Conservation (phyloP, 208 protist species). For the Trypanosoma congolense region DNA sequence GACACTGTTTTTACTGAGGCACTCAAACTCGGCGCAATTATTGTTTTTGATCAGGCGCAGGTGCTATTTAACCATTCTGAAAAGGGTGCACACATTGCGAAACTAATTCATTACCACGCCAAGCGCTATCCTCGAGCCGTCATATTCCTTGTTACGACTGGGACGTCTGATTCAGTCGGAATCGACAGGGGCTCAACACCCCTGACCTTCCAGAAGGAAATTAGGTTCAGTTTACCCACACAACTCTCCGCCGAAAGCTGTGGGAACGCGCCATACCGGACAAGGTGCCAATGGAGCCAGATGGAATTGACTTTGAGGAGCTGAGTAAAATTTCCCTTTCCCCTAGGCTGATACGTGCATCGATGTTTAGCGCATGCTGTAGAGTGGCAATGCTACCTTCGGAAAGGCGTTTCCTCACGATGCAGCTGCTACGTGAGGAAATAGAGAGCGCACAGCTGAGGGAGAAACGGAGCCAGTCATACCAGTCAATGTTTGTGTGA, state of each 20-base stretch:
- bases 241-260: slow-evolving; percentile 53
- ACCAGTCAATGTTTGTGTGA: slow-evolving; percentile 70
- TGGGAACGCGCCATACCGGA: slow-evolving; percentile 70
- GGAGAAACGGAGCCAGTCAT: slow-evolving; percentile 38
- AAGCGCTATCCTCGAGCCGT: slow-evolving; percentile 64
- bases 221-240: slow-evolving; percentile 57
- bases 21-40: slow-evolving; percentile 74
- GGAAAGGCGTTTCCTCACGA: slow-evolving; percentile 45
- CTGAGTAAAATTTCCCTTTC: slow-evolving; percentile 46
- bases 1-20: slow-evolving; percentile 76
- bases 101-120: slow-evolving; percentile 82
- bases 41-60: slow-evolving; percentile 87
- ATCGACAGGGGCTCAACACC: slow-evolving; percentile 47
- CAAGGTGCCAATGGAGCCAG: slow-evolving; percentile 45
- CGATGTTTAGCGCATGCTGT: slow-evolving; percentile 75
- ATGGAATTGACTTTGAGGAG: slow-evolving; percentile 53
- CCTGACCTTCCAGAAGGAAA: slow-evolving; percentile 49
- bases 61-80: slow-evolving; percentile 75
- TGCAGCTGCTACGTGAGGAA: slow-evolving; percentile 65
- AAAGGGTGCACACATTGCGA: slow-evolving; percentile 49
- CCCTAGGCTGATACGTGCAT: slow-evolving; percentile 68
- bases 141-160: slow-evolving; percentile 80
- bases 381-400: slow-evolving; percentile 51
- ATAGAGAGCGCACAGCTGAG: slow-evolving; percentile 35
- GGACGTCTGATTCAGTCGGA: slow-evolving; percentile 17